phyloP scores from a whole-genome alignment of 2,329 filamentous ascomycete species.

The Xylariaceae sp. region DNA sequence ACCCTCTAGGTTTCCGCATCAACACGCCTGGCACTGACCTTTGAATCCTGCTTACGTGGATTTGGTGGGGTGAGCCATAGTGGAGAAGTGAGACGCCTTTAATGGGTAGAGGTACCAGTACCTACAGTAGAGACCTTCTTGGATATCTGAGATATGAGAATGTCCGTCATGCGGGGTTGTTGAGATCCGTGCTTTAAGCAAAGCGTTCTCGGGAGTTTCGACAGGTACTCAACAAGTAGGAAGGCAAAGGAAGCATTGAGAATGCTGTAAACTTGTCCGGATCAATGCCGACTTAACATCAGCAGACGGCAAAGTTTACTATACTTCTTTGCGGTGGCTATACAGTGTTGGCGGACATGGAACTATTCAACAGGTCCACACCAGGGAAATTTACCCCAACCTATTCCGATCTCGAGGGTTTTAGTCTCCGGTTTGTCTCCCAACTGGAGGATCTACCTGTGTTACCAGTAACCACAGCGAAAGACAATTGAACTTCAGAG shows the following conservation, averaged over 20 bases:
- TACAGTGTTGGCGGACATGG: too few relatives aligned
- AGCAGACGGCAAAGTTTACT: conserved; percentile 24
- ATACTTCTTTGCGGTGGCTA: conserved; percentile 3
- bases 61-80: conserved; percentile 26
- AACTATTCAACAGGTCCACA: conserved; percentile 40
- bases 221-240: not conserved
- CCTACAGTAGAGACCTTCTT: too few relatives aligned
- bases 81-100: too few relatives aligned
- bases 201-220: conserved; percentile 23
- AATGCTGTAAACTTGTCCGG: too few relatives aligned
- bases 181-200: conserved; percentile 17
- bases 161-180: conserved; percentile 17
- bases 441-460: not conserved
- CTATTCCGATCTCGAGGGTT: conserved; percentile 35
- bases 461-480: conserved; percentile 4
- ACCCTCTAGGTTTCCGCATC: too few relatives aligned
- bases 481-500: not conserved
- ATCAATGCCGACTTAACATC: too few relatives aligned
- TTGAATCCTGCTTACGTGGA: conserved; percentile 31
- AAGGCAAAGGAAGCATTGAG: too few relatives aligned
- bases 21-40: too few relatives aligned
- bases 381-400: conserved; percentile 43
- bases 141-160: too few relatives aligned
- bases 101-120: not conserved
- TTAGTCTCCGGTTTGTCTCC: not conserved